Evolutionary conservation across 2,329 filamentous ascomycete genomes (phyloP), one percentile per base, ranked within the genome.

Genomic region (Incumbomyces delicatus): DNA sequence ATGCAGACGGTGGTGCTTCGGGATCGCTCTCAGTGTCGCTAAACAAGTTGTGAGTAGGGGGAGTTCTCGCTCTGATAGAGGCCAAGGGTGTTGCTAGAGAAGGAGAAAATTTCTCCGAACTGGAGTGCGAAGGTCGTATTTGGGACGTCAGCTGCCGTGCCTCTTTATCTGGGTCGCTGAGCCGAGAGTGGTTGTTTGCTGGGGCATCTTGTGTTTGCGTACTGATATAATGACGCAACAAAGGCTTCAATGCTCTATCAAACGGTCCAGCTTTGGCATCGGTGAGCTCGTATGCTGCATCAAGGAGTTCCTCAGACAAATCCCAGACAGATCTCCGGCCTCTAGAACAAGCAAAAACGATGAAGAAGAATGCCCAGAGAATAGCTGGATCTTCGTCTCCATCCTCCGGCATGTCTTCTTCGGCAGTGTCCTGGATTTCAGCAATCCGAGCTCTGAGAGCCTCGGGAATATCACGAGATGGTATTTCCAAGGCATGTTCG

Each of bases 1-100:
- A 65, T 14, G 68, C 61, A n/a, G 67, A 50, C 12, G 41, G 29
- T 35, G 29, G 46, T 13, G 40, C 31, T 22, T 34, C 44, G 13
- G 32, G 17, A 8, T 39, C 44, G n/a, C 13, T 39, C 13, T 46
- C 44, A 5, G 7, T 14, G 6, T 42, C 27, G 3, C 4, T 17
- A 27, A 16, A 3, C 10, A 4, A 6, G 11, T n/a, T 5, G 5
- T n/a, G 16, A 17, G 33, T 35, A 35, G 13, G 13, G 33, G 13
- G 13, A 6, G 16, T 35, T 11, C 12, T 4, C 5, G 13, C 5
- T 35, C 13, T n/a, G 13, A n/a, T 35, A 4, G 33, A 12, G 16
- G 33, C 6, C 8, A 8, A 27, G 22, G 4, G 22, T n/a, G 33
- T 35, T 6, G 6, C 33, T 35, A 6, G 13, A n/a, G 33, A 35